A percentile compares a stretch with the other conserved stretches of the same genome.
These are phyloP conservation scores for Starmerella vaccinii DNA, from an alignment of 805 yeast species.

Conservation along the genomic window DNA sequence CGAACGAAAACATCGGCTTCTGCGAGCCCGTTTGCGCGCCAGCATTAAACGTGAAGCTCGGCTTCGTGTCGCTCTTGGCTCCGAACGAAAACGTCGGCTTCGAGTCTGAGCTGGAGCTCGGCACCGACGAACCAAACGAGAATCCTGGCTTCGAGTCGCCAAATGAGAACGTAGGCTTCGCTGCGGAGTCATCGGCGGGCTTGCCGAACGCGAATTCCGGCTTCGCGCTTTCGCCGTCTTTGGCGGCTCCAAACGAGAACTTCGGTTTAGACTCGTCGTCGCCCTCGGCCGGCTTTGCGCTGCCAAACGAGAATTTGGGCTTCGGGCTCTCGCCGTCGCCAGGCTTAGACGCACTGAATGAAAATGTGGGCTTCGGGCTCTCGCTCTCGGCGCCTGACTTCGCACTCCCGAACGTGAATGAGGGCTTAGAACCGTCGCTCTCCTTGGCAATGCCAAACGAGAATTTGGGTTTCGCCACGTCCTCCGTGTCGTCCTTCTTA, in stretches of 20 bases:
- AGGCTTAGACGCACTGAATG: constrained; percentile 6
- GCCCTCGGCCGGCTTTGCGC: background rate
- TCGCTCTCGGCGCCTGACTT: constrained; percentile 1
- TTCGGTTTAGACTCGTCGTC: constrained; percentile 15
- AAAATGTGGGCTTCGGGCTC: constrained; percentile 14
- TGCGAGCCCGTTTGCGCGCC: background rate
- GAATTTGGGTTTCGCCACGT: constrained; percentile 2
- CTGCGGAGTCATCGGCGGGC: constrained; percentile 7
- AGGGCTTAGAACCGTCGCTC: constrained; percentile 13
- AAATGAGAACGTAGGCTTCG: constrained; percentile 26
- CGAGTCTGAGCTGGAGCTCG: background rate
- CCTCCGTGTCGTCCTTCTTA: background rate
- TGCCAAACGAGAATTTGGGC: background rate
- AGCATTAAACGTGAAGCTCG: background rate
- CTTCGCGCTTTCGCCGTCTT: background rate
- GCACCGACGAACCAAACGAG: constrained; percentile 24
- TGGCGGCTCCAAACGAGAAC: constrained; percentile 18
- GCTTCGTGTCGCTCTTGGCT: background rate
- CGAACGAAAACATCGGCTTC: constrained; percentile 22
- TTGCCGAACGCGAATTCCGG: constrained; percentile 11
- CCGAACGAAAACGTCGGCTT: constrained; percentile 23
- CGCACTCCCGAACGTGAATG: constrained; percentile 18
- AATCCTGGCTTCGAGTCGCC: constrained; percentile 27
- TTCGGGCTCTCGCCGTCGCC: background rate
- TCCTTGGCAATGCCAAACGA: constrained; percentile 10